Evolutionary conservation across 2,329 filamentous ascomycete species (phyloP).

Genomic region (Alternaria metachromatica): DNA sequence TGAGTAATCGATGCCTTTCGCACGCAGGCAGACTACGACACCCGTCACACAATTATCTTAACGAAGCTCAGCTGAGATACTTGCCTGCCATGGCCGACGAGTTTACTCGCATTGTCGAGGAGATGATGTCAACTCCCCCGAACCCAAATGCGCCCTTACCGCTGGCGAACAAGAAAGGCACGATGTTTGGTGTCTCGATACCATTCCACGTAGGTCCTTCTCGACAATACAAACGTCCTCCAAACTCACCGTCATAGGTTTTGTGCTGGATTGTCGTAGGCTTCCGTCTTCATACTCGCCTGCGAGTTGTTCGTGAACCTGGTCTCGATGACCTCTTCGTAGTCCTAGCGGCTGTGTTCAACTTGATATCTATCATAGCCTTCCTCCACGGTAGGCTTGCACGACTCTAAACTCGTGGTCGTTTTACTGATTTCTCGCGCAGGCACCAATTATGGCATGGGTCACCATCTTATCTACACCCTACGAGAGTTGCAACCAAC

Average conservation of each 20-base stretch:
- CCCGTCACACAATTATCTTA: neutral
- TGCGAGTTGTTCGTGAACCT: conserved; percentile 33
- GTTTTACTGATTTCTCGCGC: conserved; percentile 5
- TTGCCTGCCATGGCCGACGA: conserved; percentile 7
- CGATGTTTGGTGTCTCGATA: conserved; percentile 36
- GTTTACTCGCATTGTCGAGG: conserved; percentile 18
- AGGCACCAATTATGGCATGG: conserved; percentile 39
- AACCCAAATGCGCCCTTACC: conserved; percentile 33
- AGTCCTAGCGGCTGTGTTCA: conserved; percentile 33
- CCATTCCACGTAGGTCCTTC: conserved; percentile 33
- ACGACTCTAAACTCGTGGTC: too few relatives aligned
- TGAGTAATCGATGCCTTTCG: neutral
- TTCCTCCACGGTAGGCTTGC: conserved; percentile 29
- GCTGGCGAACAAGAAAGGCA: conserved; percentile 25
- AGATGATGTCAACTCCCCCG: conserved; percentile 28
- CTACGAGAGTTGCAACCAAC: conserved; percentile 14
- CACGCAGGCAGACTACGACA: neutral
- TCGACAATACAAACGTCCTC: neutral
- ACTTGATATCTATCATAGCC: conserved; percentile 25
- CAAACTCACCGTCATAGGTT: conserved; percentile 24
- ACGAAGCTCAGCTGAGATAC: neutral
- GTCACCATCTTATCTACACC: conserved; percentile 35
- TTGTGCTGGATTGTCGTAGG: conserved; percentile 34
- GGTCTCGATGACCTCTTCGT: conserved; percentile 48
- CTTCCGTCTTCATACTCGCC: conserved; percentile 37